Evolutionary conservation across 2,329 filamentous ascomycete species (phyloP), one percentile per base, ranked within the genome.

Genomic region (Pseudogymnoascus sp.): DNA sequence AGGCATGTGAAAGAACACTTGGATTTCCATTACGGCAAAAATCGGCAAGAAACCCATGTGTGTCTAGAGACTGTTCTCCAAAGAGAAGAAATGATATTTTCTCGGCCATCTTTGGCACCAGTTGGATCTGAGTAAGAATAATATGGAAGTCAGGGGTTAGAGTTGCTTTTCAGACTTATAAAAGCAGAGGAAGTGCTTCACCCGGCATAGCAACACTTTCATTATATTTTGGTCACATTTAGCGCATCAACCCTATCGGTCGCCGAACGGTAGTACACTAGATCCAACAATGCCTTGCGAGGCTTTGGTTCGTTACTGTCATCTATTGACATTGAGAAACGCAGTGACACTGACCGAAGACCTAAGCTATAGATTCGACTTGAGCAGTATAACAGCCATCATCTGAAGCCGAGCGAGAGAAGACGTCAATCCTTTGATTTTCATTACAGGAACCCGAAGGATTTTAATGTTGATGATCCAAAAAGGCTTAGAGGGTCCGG

Each of bases 51-150:
- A 86, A 82, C 65, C 75, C 75, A 69, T 86, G 82, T 66, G 84
- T 84, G 71, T 86, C 83, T 67, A 83, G 78, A 62, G 85, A 88
- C 73, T 89, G 85, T 69, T 89, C 85, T 74, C 85, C 85, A 70
- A 88, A 87, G 63, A 88, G 80, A 71, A 86, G 79, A 70, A 79
- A 81, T 58, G 76, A 74, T 71, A 79, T 73, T 69, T 76, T 64
- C 41, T 65, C 60, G 26, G 61, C 59, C 65, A 67, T 67, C 33
- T 61, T 62, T 15, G 18, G 33, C 3, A 30, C 35, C n/a, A 26
- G 34, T 39, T 57, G 15, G 26, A 26, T 5, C 4, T 19, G n/a
- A 33, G 52, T 57, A 23, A 57, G 52, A 56, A 57, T 57, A 33
- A 23, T 37, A 56, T 33, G 52, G 26, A 13, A 57, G 7, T 10